Base-by-base conservation (phyloP, 768 basidiomycete species). In the Kwoniella newhampshirensis region DNA sequence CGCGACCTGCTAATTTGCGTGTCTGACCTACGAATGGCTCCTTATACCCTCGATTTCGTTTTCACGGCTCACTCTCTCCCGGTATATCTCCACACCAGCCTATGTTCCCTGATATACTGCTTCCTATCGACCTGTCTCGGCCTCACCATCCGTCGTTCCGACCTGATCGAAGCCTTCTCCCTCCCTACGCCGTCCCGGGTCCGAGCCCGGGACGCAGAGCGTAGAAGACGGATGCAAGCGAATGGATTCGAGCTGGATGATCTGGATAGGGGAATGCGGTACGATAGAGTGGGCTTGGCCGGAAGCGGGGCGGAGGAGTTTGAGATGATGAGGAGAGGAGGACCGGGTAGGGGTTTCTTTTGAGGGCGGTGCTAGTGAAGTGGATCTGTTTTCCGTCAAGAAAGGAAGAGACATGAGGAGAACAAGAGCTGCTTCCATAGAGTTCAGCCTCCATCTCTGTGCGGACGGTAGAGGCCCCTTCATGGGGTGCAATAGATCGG, bases 71-170 rank as follows among this genome's bases (percentile, higher is more conserved):
- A n/a, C n/a, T n/a, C 6, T 35, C 44, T n/a, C 49, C 25, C n/a
- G 17, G 23, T 26, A n/a, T 36, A 20, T 40, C 28, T n/a, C n/a
- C n/a, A n/a, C n/a, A 52, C 12, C 60, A 73, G 73, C 21, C 57
- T 70, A 28, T 47, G 52, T 43, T 64, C 66, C 6, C 59, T 74
- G 28, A 72, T 74, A 41, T 74, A 66, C 60, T 71, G 70, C 56
- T 72, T 74, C 59, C 66, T 74, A 20, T 74, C 73, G 2, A 71
- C 73, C 1, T 74, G 73, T 43, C 54, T 74, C 6, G 73, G 73
- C 21, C 28, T 71, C 35, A 57, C 62, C 17, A 63, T 66, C 42
- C 66, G 71, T 11, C 53, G 63, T 0, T 57, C 66, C 23, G 73
- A 73, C 52, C 9, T 75, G 3, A 58, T 59, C 45, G 66, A 73